Evolutionary conservation across 768 basidiomycete genomes (phyloP), one percentile per base, ranked within the genome.

Genomic region (Boletales sp.): DNA sequence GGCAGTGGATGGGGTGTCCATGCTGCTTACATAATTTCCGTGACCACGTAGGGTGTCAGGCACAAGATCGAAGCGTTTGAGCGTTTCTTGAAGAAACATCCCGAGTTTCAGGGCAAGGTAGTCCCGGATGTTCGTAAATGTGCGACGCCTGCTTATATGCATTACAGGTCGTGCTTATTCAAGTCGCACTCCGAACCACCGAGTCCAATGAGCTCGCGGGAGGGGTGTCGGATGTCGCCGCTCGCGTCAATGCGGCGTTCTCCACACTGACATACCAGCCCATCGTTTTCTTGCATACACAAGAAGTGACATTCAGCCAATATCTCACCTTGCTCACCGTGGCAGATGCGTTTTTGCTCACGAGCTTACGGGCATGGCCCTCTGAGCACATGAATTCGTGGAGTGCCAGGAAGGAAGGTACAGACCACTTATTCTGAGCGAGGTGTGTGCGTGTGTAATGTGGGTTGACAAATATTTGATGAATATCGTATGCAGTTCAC

Each of bases 31-130:
- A n/a, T 34, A 45, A 15, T n/a, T 32, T 42, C 14, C 11, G 25
- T 15, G 17, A 41, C 31, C 8, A 18, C 41, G 33, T 51, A 80
- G 73, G 90, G 90, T 41, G 88, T 93, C 31, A 76, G 82, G 14
- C 87, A 93, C 53, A 94, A 94, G 65, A 75, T 94, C 44, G 76
- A 83, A 41, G 88, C 90, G 0, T 94, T 93, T 59, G 90, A 93
- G 60, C 68, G 74, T 14, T 92, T 94, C 73, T 72, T 94, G 45
- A 86, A 87, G 53, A 81, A 80, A 57, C 73, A 87, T 55, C 87
- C 87, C n/a, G 80, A 89, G 54, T 91, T 79, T 67, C 86, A 86
- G 58, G 84, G 84, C 41, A 87, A 87, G 70, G 86, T 83, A 42
- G 6, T n/a, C 21, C 21, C 21, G 4, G 21, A 43, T 36, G 7